phyloP scores from a whole-genome alignment of 257 asterid species.

The Euphrasia confusa region DNA sequence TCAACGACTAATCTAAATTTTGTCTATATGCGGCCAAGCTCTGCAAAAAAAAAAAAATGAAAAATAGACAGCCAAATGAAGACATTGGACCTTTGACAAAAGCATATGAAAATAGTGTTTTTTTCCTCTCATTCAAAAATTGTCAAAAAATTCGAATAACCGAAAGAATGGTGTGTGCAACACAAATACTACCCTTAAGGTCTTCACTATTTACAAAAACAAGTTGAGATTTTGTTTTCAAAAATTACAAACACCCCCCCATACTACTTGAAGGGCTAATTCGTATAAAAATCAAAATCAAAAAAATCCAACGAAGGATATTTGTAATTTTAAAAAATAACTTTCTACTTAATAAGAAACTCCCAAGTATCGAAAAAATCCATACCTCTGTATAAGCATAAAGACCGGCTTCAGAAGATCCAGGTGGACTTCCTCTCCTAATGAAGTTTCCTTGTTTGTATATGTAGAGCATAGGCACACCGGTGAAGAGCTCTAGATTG shows the following conservation, averaged over 20 bases:
- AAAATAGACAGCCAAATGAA: neutral
- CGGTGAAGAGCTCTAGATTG: conserved; percentile 84
- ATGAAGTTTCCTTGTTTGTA: conserved; percentile 57
- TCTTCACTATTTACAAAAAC: neutral
- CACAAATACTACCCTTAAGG: conserved; percentile 1
- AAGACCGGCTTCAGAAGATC: conserved; percentile 74
- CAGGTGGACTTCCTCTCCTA: conserved; percentile 76
- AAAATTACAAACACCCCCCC: neutral
- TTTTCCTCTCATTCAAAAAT: neutral
- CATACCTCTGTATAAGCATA: conserved; percentile 90
- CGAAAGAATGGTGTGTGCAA: too few relatives aligned
- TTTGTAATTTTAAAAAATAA: neutral
- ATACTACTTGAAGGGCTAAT: neutral
- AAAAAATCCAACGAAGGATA: neutral
- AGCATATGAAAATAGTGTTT: neutral
- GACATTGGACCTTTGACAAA: neutral
- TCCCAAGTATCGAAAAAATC: neutral
- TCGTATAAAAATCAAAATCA: neutral
- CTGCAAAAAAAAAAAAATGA: conserved; percentile 35
- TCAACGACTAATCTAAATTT: conserved; percentile 40
- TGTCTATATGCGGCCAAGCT: conserved; percentile 55
- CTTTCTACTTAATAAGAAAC: neutral
- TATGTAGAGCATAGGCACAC: conserved; percentile 91
- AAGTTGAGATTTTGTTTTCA: neutral
- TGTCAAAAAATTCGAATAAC: neutral